These are phyloP conservation scores for Coelastrella sp. DNA, from an alignment of 139 green algal genomes.

Conservation along the genomic window DNA sequence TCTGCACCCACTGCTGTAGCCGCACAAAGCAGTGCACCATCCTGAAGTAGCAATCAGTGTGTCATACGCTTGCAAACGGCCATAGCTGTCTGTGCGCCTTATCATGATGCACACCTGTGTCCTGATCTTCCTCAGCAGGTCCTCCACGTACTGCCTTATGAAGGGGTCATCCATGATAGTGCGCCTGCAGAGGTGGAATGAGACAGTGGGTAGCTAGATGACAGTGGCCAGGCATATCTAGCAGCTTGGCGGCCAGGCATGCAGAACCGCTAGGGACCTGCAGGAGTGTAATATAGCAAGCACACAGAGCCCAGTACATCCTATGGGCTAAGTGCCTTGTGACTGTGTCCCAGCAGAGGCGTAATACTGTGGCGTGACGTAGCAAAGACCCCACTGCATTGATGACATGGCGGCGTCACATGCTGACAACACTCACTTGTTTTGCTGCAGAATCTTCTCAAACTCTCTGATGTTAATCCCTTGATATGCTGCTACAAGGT, in stretches of 20 bases:
- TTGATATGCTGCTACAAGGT: conserved; percentile 97
- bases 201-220: too few species aligned
- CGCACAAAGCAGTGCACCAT: too few species aligned
- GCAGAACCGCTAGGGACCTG: too few species aligned
- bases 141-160: conserved; percentile 96
- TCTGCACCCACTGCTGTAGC: too few species aligned
- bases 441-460: conserved; percentile 89
- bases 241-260: too few species aligned
- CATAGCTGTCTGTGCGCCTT: too few species aligned
- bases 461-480: conserved; percentile 94
- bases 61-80: too few species aligned
- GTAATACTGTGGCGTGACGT: too few species aligned
- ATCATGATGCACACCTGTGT: conserved; percentile 80
- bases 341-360: too few species aligned
- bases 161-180: conserved; percentile 98
- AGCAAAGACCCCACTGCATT: too few species aligned
- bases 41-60: too few species aligned
- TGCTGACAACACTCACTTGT: conserved; percentile 58
- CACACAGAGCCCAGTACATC: neutral
- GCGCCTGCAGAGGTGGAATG: conserved; percentile 59
- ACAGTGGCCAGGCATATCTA: too few species aligned
- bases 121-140: conserved; percentile 96
- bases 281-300: neutral
- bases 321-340: neutral
- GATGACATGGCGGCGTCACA: neutral